These are phyloP conservation scores for Alloteropsis semialata DNA, from an alignment of 176 grass and related monocot species.

Conservation along the genomic window DNA sequence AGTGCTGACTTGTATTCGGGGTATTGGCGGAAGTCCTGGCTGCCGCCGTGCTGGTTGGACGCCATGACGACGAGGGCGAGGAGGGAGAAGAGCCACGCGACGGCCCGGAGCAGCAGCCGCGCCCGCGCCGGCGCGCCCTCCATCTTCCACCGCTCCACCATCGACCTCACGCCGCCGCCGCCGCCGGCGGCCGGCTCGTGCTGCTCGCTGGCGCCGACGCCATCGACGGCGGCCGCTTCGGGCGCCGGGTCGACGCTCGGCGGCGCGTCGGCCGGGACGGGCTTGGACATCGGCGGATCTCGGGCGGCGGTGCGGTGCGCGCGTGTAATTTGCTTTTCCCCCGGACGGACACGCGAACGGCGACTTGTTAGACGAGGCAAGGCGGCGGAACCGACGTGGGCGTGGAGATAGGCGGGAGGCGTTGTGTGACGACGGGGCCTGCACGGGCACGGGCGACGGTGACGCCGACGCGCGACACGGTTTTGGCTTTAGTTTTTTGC, in stretches of 20 bases:
- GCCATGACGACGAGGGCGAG: conserved; percentile 69
- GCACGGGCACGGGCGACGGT: background rate
- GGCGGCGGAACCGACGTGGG: background rate
- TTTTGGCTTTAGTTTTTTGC: background rate
- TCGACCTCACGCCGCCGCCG: conserved; percentile 22
- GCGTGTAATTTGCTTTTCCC: background rate
- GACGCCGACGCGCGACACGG: background rate
- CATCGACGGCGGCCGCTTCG: background rate
- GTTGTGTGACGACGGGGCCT: background rate
- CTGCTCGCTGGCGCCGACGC: background rate
- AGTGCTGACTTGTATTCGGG: conserved; percentile 50
- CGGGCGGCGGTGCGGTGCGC: background rate
- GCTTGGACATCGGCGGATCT: conserved; percentile 13
- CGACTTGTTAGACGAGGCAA: background rate
- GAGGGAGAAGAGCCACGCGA: conserved; percentile 57
- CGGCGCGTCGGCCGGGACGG: background rate
- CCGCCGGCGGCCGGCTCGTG: background rate
- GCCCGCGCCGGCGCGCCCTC: conserved; percentile 33
- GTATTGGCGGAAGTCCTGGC: conserved; percentile 56
- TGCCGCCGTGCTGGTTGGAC: conserved; percentile 58
- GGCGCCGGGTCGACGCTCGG: background rate
- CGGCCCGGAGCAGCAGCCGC: conserved; percentile 38
- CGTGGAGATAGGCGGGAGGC: background rate
- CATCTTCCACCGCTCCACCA: conserved; percentile 50
- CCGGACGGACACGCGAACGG: background rate